Evolutionary conservation across 2,329 filamentous ascomycete species (phyloP), one percentile per base, ranked within the genome.

Genomic region (Diaporthe citri): DNA sequence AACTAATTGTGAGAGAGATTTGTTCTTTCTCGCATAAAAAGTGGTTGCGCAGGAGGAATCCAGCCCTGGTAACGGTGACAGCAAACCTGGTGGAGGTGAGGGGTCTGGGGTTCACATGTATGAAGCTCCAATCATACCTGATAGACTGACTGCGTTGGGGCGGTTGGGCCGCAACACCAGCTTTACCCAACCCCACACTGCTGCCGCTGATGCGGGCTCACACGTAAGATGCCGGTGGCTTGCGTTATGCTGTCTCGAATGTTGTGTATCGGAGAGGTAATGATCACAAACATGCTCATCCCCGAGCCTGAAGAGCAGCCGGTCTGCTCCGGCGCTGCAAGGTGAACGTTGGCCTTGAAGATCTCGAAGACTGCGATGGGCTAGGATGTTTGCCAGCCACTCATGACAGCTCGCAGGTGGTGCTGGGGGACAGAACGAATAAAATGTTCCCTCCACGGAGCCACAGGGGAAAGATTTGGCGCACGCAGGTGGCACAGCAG

Each of bases 101-200:
- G 22, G 22, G 10, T 41, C n/a, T 8, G 22, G 22, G 57, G n/a
- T 9, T 41, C 2, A 22, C 13, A 15, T 41, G 22, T n/a, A 41
- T 39, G 28, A 25, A n/a, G 56, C 56, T 39, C 34, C 22, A n/a
- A 15, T 22, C 36, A 39, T 13, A 25, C 55, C 20, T 36, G 6
- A n/a, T 36, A 6, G 31, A 22, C 55, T 6, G 31, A 22, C 55
- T 6, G 17, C n/a, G 7, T 55, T 28, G 22, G 56, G 25, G 8
- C 22, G 5, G 62, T 67, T 52, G 62, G 62, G 62, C 62, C 62
- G 62, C 62, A 67, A 67, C 62, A 67, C 62, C 28, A 51, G 31
- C 43, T 67, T 36, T 7, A 36, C 43, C 28, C 43, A 34, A 67
- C 62, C 59, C 62, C 62, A 51, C 62, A 46, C 25, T 9, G 20